Evolutionary conservation across 768 basidiomycete species (phyloP), one percentile per base, ranked within the genome.

Genomic region (Lentinus tigrinus): DNA sequence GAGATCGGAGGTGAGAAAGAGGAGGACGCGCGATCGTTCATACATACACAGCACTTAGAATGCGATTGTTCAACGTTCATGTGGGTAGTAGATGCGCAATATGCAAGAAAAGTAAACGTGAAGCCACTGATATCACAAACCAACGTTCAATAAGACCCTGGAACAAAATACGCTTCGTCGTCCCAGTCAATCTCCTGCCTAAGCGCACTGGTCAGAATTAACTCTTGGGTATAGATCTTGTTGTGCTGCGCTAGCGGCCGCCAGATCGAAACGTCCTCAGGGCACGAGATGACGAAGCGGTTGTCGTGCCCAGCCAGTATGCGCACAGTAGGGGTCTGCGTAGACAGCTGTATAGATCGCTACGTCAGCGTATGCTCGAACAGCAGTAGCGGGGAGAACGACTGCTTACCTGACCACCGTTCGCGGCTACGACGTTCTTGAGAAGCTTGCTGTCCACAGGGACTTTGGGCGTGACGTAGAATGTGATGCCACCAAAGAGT

Each of bases 401-500:
- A 14, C n/a, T 11, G 70, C 77, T 21, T 47, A 92, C 89, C 73
- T 84, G 80, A 0, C 91, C 93, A 3, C 93, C 91, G 61, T 82
- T 81, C 0, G 87, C 83, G 6, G 74, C 71, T 4, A 94, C 77
- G 5, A 95, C 84, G 47, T 82, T 84, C 74, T 83, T 87, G 54
- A 95, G 71, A 36, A 91, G 67, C 63, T 83, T 83, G 42, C 70
- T 66, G 47, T 87, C 85, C 1, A 87, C 75, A 0, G 76, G 67
- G 0, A 92, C 84, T 58, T 80, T 85, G 0, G 81, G 78, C 0
- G 91, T 94, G 49, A 93, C 71, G 63, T 92, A 94, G 72, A 95
- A 92, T 0, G 78, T 82, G 70, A 81, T 81, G 17, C 81, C 81
- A 2, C 77, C 74, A 57, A 95, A 84, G 0, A 94, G 68, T 57